These are phyloP conservation scores for Alternaria brassicicola DNA, from an alignment of 2,329 filamentous ascomycete species.

Conservation along the genomic window DNA sequence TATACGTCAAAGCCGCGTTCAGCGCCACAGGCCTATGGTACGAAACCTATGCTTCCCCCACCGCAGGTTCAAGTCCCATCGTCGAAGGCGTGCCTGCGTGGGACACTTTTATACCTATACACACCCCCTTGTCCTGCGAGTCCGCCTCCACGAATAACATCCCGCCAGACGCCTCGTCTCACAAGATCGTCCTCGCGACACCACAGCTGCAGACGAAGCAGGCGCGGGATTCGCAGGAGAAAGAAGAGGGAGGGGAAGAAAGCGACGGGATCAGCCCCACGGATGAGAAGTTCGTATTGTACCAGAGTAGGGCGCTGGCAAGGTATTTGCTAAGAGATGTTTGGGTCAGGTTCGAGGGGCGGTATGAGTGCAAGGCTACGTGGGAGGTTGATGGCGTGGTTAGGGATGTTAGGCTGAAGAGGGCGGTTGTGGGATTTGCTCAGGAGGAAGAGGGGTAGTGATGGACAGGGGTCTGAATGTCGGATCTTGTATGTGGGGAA, in stretches of 20 bases:
- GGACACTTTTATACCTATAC: conserved; percentile 7
- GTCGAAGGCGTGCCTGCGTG: conserved; percentile 8
- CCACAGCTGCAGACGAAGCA: not conserved
- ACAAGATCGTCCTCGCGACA: not conserved
- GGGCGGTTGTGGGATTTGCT: conserved; percentile 8
- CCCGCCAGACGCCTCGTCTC: not conserved
- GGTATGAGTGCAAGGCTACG: conserved; percentile 16
- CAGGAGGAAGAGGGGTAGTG: conserved; percentile 3
- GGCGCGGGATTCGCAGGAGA: not conserved
- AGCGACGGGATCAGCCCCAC: not conserved
- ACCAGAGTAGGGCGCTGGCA: conserved; percentile 20
- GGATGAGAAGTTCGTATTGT: conserved; percentile 19
- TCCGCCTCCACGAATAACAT: not conserved
- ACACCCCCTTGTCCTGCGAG: not conserved
- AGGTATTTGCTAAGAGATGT: conserved; percentile 15
- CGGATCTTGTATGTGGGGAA: too few relatives aligned
- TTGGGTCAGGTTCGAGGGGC: conserved; percentile 11
- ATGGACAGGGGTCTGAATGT: not conserved
- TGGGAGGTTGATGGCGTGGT: conserved; percentile 19
- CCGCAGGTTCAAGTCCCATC: conserved; percentile 8
- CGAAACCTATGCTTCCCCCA: conserved; percentile 17
- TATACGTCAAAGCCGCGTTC: conserved; percentile 16
- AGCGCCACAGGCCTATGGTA: conserved; percentile 20
- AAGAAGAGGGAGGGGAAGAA: not conserved
- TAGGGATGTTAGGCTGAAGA: conserved; percentile 8